phyloP scores from a whole-genome alignment of 106 monocot species.

The Ottelia alismoides region DNA sequence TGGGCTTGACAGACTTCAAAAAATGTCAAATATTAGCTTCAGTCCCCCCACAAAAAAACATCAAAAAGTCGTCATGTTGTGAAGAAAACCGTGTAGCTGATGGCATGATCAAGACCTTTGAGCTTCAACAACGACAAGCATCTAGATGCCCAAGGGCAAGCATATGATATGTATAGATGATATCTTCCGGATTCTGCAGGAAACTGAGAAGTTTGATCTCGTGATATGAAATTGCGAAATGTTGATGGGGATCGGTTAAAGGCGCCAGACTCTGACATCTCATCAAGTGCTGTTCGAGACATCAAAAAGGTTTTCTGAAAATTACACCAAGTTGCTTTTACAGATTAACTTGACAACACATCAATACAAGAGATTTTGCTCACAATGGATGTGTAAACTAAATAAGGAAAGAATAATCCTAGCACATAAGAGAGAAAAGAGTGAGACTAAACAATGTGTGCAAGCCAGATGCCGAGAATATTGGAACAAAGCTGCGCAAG shows the following conservation, averaged over 20 bases:
- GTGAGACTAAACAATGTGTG: no score
- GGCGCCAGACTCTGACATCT: conserved; percentile 57
- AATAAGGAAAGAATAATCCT: no score
- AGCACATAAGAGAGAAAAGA: no score
- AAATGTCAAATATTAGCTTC: neutral
- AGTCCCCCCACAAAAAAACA: neutral
- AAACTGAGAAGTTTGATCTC: conserved; percentile 47
- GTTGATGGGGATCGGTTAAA: conserved; percentile 61
- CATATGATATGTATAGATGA: conserved; percentile 90
- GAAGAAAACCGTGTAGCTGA: conserved; percentile 40
- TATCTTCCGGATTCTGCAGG: conserved; percentile 86
- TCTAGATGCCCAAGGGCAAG: conserved; percentile 95
- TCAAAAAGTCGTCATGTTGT: neutral
- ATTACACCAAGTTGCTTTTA: no score
- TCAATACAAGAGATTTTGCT: no score
- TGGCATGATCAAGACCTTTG: conserved; percentile 76
- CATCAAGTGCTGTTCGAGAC: conserved; percentile 59
- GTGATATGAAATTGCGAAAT: conserved; percentile 73
- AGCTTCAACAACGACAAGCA: conserved; percentile 76
- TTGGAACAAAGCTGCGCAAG: no score
- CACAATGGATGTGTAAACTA: no score
- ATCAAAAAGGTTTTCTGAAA: conserved; percentile 25
- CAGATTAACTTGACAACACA: no score
- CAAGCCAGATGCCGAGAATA: no score
- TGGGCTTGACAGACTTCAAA: conserved; percentile 60